Evolutionary conservation across 306 rosid genomes (phyloP).

Genomic region (Astragalus glycyphyllos): DNA sequence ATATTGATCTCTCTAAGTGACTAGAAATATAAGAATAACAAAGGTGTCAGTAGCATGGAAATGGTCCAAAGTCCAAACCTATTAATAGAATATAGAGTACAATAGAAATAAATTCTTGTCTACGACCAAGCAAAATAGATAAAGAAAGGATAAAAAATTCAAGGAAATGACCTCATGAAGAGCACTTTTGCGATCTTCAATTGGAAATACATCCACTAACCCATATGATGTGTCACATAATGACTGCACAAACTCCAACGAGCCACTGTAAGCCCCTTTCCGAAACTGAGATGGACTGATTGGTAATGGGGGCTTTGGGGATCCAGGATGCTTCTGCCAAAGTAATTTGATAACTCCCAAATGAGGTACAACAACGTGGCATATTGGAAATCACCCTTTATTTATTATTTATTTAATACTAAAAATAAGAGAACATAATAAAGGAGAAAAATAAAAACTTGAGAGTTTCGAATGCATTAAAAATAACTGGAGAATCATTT

Average conservation of each 20-base stretch:
- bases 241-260: constrained; percentile 91
- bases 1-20: constrained; percentile 85
- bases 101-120: not conserved
- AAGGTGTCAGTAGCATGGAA: constrained; percentile 40
- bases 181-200: constrained; percentile 97
- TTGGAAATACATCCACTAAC: constrained; percentile 94
- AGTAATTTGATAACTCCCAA: constrained; percentile 39
- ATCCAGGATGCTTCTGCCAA: constrained; percentile 81
- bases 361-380: constrained; percentile 17
- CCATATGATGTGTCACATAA: constrained; percentile 94
- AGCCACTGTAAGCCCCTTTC: constrained; percentile 91
- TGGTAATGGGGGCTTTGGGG: constrained; percentile 91
- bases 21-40: constrained; percentile 56
- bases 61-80: constrained; percentile 19
- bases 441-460: constrained; percentile 15
- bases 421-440: constrained; percentile 29
- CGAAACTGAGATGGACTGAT: constrained; percentile 67
- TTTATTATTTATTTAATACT: not conserved
- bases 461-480: constrained; percentile 27
- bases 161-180: constrained; percentile 78
- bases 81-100: constrained; percentile 9
- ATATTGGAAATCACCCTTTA: constrained; percentile 3
- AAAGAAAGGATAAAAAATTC: constrained; percentile 40
- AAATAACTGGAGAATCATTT: constrained; percentile 22
- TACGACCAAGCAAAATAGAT: constrained; percentile 32